Evolutionary conservation across 768 basidiomycete species (phyloP).

Genomic region (Agrocybe pediades): DNA sequence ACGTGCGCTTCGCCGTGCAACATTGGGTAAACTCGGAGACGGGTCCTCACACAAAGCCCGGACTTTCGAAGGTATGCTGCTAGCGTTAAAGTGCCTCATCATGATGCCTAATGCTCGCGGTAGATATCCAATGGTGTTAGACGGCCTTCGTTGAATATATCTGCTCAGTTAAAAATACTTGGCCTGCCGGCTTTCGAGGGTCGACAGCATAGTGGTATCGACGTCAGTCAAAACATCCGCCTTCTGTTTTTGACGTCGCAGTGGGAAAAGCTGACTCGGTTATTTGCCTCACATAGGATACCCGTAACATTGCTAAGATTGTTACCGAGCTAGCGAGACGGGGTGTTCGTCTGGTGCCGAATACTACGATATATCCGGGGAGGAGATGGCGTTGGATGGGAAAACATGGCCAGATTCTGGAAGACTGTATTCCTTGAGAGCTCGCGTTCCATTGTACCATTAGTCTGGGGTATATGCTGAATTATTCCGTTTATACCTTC

Average conservation of each 20-base stretch:
- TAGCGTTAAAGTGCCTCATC: slow-evolving; percentile 3
- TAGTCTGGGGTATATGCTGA: slow-evolving; percentile 20
- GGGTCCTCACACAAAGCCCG: too few species aligned
- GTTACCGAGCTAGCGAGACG: slow-evolving; percentile 74
- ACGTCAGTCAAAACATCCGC: slow-evolving; percentile 56
- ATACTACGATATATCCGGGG: slow-evolving; percentile 65
- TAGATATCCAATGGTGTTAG: slow-evolving; percentile 27
- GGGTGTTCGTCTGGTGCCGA: slow-evolving; percentile 70
- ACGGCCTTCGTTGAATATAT: slow-evolving; percentile 59
- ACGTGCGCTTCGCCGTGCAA: slow-evolving; percentile 66
- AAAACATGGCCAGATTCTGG: slow-evolving; percentile 65
- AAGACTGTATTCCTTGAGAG: slow-evolving; percentile 34
- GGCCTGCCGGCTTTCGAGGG: slow-evolving; percentile 78
- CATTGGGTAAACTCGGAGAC: slow-evolving; percentile 39
- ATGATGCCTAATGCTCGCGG: slow-evolving; percentile 7
- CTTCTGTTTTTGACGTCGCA: slow-evolving; percentile 15
- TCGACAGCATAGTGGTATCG: slow-evolving; percentile 85
- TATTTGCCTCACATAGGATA: slow-evolving; percentile 58
- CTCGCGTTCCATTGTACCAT: slow-evolving; percentile 19
- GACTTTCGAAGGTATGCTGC: slow-evolving; percentile 21
- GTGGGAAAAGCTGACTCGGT: slow-evolving; percentile 16
- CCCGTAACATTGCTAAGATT: slow-evolving; percentile 86
- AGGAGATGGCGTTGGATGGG: slow-evolving; percentile 90
- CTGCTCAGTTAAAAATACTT: slow-evolving; percentile 75
- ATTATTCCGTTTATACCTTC: slow-evolving; percentile 17